These are phyloP conservation scores for Salvia splendens DNA, from an alignment of 257 asterid species.

Conservation along the genomic window DNA sequence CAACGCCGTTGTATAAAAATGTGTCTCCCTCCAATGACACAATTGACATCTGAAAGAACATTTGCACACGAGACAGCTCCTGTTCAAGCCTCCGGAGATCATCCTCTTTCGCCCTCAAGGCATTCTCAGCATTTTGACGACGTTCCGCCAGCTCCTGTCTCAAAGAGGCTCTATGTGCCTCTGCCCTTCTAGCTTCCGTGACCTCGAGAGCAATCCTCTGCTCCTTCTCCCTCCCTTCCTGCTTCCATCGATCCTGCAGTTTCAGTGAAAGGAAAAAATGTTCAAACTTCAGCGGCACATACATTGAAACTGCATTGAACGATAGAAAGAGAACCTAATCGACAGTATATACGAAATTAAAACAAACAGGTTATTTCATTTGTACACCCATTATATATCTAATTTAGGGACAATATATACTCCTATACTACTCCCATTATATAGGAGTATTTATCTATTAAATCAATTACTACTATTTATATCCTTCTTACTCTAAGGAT, in stretches of 20 bases:
- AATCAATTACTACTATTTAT: neutral
- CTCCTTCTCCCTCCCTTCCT: neutral
- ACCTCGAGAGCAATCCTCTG: neutral
- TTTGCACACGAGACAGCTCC: neutral
- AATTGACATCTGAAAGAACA: constrained; percentile 2
- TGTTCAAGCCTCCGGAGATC: neutral
- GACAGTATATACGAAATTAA: neutral
- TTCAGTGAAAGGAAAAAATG: neutral
- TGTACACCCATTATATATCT: too few relatives aligned
- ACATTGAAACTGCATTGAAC: neutral
- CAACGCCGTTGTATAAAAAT: constrained; percentile 6
- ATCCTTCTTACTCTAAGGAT: too few relatives aligned
- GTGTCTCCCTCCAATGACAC: constrained; percentile 10
- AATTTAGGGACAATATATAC: neutral
- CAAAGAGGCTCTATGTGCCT: neutral
- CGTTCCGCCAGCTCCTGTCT: neutral
- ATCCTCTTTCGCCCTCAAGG: neutral
- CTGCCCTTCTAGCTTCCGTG: constrained; percentile 5
- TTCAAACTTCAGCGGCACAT: neutral
- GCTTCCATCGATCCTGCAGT: constrained; percentile 2
- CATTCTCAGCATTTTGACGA: neutral
- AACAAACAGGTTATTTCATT: neutral
- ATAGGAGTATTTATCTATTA: too few relatives aligned
- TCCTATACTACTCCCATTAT: too few relatives aligned
- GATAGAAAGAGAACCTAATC: neutral